Conservation (phyloP, 495 filamentous ascomycete genomes). For the Neurospora cerealis region DNA sequence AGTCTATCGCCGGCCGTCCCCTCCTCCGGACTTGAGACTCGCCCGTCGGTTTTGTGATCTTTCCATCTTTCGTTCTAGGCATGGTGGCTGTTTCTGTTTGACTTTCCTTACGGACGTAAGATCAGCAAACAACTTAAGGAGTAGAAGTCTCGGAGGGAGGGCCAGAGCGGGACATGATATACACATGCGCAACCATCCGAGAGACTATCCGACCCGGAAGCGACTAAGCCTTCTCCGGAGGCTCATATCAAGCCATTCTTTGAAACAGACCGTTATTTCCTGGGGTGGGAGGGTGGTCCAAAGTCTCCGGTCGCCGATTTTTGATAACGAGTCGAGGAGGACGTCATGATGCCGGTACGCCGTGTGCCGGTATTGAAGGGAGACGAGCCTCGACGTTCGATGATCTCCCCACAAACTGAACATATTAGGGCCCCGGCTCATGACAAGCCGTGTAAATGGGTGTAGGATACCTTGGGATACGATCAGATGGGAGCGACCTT, state of each 20-base stretch:
- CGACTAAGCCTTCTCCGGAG: not conserved
- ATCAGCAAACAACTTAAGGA: not conserved
- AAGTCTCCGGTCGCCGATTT: not conserved
- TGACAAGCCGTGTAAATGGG: not conserved
- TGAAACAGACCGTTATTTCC: not conserved
- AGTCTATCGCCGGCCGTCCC: constrained; percentile 9
- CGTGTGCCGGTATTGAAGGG: not conserved
- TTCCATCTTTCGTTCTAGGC: constrained; percentile 2
- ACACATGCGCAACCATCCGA: not conserved
- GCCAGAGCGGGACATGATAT: not conserved
- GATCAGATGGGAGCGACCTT: not conserved
- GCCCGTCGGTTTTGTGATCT: constrained; percentile 4
- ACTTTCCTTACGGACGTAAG: not conserved
- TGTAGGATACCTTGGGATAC: not conserved
- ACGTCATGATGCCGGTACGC: not conserved
- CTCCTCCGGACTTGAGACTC: constrained; percentile 2
- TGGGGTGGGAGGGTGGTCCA: not conserved
- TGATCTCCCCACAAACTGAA: not conserved
- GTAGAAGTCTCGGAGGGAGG: not conserved
- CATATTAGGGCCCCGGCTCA: not conserved
- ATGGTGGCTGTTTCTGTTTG: not conserved
- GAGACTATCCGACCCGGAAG: not conserved
- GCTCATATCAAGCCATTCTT: not conserved
- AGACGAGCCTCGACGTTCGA: not conserved
- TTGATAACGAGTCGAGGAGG: not conserved